Percentiles rank a stretch among this genome's conserved stretches.
Conservation (phyloP, 2,329 filamentous ascomycete species). For the Aotearoamyces nothofagi region DNA sequence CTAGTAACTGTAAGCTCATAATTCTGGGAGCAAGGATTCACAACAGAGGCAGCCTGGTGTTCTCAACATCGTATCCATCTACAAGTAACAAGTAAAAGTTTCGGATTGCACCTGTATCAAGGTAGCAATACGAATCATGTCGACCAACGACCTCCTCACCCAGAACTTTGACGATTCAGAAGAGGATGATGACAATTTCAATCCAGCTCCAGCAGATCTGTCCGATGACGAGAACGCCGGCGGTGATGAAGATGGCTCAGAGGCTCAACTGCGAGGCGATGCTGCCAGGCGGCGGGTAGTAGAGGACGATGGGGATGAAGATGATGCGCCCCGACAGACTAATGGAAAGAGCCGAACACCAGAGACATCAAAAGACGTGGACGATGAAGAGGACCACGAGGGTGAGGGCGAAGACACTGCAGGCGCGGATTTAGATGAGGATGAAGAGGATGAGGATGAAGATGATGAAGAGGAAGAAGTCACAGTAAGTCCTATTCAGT, state of each 20-base stretch:
- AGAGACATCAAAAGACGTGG: conserved; percentile 9
- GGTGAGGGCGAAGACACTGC: conserved; percentile 16
- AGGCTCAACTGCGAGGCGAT: conserved; percentile 6
- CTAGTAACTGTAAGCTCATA: not conserved
- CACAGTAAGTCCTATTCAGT: conserved; percentile 22
- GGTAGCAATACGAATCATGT: not conserved
- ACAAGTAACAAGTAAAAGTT: too few relatives aligned
- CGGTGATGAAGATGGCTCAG: conserved; percentile 18
- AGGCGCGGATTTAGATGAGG: conserved; percentile 20
- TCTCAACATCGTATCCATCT: too few relatives aligned
- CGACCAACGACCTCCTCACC: not conserved
- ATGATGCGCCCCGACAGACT: conserved; percentile 23
- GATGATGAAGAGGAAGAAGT: conserved; percentile 52
- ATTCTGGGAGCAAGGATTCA: too few relatives aligned
- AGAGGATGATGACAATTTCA: conserved; percentile 59
- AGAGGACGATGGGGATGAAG: conserved; percentile 25
- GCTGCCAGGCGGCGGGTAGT: conserved; percentile 17
- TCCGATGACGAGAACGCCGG: conserved; percentile 47
- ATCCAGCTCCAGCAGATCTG: conserved; percentile 57
- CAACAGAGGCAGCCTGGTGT: too few relatives aligned
- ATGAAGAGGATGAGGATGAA: conserved; percentile 32
- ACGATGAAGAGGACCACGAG: conserved; percentile 24
- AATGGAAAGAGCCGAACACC: conserved; percentile 20
- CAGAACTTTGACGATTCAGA: conserved; percentile 3
- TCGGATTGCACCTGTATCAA: too few relatives aligned